Conservation (phyloP, 805 yeast species). For the Metschnikowia shivogae region DNA sequence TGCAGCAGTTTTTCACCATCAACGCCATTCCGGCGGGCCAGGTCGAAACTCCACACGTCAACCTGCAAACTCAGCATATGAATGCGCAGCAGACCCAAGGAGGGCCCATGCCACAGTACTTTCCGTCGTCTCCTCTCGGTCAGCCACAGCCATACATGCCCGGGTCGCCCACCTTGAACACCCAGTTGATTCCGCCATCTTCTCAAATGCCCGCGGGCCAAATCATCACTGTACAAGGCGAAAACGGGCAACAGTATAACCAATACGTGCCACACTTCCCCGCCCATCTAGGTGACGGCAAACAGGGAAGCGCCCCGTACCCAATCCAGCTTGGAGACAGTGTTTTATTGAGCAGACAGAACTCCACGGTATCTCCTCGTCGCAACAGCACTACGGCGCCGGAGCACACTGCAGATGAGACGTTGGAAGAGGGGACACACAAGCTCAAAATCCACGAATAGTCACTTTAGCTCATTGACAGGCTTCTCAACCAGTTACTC, state of each 20-base stretch:
- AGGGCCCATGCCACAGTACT: constrained; percentile 30
- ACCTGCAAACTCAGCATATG: neutral
- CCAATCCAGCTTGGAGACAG: constrained; percentile 14
- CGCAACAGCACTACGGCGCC: neutral
- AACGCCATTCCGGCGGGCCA: constrained; percentile 32
- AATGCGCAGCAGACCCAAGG: neutral
- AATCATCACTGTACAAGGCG: constrained; percentile 6
- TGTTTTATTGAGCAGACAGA: constrained; percentile 2
- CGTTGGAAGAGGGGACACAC: constrained; percentile 6
- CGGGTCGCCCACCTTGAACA: constrained; percentile 10
- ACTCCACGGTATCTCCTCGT: neutral
- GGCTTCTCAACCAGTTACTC: too few species aligned
- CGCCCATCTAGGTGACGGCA: constrained; percentile 6
- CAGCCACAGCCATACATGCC: constrained; percentile 9
- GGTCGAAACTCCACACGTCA: constrained; percentile 24
- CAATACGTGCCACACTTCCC: constrained; percentile 14
- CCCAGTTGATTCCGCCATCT: constrained; percentile 5
- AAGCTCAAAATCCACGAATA: constrained; percentile 7
- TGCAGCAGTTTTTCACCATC: constrained; percentile 40
- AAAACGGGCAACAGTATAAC: constrained; percentile 5
- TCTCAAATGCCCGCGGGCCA: constrained; percentile 10
- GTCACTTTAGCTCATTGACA: neutral
- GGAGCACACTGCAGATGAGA: constrained; percentile 1
- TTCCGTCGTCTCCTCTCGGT: constrained; percentile 33
- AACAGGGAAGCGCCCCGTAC: constrained; percentile 9